These are phyloP conservation scores for Petunia hybrid DNA, from an alignment of 305 asterid species.

Conservation along the genomic window DNA sequence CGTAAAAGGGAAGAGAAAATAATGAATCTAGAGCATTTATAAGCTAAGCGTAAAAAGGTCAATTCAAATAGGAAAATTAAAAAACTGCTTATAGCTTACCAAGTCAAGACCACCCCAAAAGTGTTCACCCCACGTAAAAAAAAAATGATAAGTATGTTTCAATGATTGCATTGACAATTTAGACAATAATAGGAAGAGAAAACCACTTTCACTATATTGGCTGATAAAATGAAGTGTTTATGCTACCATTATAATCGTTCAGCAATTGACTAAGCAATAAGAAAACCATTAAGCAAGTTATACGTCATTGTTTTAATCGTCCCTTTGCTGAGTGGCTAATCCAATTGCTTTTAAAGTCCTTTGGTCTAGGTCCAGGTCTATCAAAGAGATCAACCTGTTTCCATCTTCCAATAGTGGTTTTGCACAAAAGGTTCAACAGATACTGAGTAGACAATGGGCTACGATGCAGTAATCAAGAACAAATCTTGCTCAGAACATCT, in stretches of 20 bases:
- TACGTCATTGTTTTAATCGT: not conserved
- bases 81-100: too few relatives aligned
- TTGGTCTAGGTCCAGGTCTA: not conserved
- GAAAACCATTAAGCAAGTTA: not conserved
- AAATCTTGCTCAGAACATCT: constrained; percentile 16
- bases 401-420: constrained; percentile 19
- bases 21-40: too few relatives aligned
- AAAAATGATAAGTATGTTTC: not conserved
- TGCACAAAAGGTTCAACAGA: not conserved
- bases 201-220: not conserved
- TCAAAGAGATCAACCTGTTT: constrained; percentile 9
- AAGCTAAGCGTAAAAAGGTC: too few relatives aligned
- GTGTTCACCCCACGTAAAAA: not conserved
- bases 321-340: not conserved
- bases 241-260: constrained; percentile 12
- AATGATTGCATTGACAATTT: not conserved
- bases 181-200: not conserved
- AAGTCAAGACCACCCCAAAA: too few relatives aligned
- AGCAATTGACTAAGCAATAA: constrained; percentile 11
- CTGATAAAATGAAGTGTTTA: not conserved
- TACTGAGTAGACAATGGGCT: constrained; percentile 13
- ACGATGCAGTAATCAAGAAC: constrained; percentile 25
- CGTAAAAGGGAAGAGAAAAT: too few relatives aligned
- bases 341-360: constrained; percentile 16
- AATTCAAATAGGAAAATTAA: too few relatives aligned